Conservation (phyloP, 805 yeast genomes). For the Pichia sporocuriosa region DNA sequence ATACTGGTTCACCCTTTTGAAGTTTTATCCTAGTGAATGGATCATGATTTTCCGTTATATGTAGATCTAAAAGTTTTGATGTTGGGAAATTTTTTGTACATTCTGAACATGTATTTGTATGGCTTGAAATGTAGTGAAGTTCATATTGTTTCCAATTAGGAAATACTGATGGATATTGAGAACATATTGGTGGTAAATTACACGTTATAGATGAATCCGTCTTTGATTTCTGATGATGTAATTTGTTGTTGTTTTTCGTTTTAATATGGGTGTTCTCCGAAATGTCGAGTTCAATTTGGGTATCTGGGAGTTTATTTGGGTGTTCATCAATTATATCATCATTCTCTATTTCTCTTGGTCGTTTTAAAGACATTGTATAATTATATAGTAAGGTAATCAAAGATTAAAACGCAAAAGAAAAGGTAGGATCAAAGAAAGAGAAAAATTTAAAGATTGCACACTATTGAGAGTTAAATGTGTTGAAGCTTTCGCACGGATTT, state of each 20-base stretch:
- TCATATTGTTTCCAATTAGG: constrained; percentile 13
- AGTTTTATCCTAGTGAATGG: constrained; percentile 35
- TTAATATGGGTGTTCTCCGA: background rate
- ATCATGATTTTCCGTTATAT: constrained; percentile 47
- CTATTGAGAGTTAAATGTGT: too few species aligned
- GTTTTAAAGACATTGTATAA: constrained; percentile 5
- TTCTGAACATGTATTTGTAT: constrained; percentile 30
- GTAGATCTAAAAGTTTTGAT: constrained; percentile 37
- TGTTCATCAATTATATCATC: constrained; percentile 3
- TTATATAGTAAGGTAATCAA: background rate
- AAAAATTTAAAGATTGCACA: too few species aligned
- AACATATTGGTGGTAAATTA: constrained; percentile 21
- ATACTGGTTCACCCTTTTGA: constrained; percentile 35
- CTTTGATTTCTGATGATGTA: background rate
- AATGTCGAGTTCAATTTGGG: background rate
- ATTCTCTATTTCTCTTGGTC: constrained; percentile 13
- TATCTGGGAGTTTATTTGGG: too few species aligned
- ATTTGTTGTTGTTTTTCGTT: background rate
- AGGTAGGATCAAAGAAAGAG: too few species aligned
- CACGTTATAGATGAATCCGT: constrained; percentile 13
- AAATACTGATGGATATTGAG: constrained; percentile 13
- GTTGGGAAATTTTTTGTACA: constrained; percentile 40
- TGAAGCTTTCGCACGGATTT: too few species aligned
- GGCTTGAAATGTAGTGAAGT: constrained; percentile 22
- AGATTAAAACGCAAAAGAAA: background rate